Evolutionary conservation across 2,329 filamentous ascomycete species (phyloP).

Genomic region (Drechslerella stenobrocha): DNA sequence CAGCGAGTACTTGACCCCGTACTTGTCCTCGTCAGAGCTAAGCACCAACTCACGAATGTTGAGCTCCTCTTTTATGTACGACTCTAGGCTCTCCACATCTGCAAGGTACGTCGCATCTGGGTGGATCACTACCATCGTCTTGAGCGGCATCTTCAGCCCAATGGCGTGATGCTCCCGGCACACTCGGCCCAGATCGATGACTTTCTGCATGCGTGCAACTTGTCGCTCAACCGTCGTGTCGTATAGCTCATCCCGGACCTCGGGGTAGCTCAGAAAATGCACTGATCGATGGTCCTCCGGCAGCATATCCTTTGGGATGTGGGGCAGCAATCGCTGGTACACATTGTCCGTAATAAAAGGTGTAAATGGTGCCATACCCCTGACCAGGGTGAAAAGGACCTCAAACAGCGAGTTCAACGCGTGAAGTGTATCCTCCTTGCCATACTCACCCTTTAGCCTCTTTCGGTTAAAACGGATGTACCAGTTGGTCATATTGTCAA

Average conservation of each 20-base stretch:
- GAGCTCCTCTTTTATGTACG: constrained; percentile 88
- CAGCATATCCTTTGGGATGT: constrained; percentile 73
- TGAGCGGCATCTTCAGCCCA: constrained; percentile 81
- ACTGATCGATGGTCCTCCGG: constrained; percentile 79
- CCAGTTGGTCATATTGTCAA: constrained; percentile 98
- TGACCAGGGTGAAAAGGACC: constrained; percentile 83
- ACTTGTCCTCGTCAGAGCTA: constrained; percentile 82
- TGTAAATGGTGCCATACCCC: constrained; percentile 88
- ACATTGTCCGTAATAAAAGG: constrained; percentile 96
- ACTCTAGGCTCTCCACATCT: constrained; percentile 80
- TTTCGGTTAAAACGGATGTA: constrained; percentile 95
- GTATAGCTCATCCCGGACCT: constrained; percentile 84
- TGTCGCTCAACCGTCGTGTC: constrained; percentile 82
- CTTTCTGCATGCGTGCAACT: constrained; percentile 88
- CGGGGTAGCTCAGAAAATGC: constrained; percentile 88
- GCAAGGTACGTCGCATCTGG: constrained; percentile 79
- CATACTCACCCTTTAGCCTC: constrained; percentile 85
- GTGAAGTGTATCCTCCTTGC: constrained; percentile 80
- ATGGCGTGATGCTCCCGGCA: constrained; percentile 82
- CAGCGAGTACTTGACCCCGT: constrained; percentile 89
- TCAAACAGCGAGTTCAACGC: constrained; percentile 94
- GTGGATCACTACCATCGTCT: constrained; percentile 86
- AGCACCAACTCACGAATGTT: constrained; percentile 85
- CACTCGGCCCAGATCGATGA: constrained; percentile 86
- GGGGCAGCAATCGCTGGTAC: constrained; percentile 77